Conservation (phyloP, 805 yeast species). For the Spathaspora boniae region DNA sequence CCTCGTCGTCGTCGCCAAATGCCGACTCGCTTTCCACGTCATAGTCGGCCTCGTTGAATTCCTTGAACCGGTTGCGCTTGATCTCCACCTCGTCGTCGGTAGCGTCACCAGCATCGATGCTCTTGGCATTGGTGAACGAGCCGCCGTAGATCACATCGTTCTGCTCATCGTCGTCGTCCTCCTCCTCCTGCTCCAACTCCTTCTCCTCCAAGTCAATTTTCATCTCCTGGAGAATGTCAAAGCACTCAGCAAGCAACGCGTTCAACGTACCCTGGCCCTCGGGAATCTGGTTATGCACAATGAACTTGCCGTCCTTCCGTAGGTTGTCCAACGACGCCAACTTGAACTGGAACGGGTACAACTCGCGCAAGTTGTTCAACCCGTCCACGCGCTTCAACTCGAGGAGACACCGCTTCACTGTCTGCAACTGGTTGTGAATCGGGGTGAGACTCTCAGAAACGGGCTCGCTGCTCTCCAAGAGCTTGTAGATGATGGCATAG, state of each 20-base stretch:
- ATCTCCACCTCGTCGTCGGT: conserved; percentile 45
- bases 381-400: conserved; percentile 95
- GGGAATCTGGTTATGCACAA: conserved; percentile 84
- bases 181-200: conserved; percentile 30
- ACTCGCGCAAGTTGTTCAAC: conserved; percentile 77
- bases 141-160: conserved; percentile 9
- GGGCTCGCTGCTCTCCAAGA: conserved; percentile 90
- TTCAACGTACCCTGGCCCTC: conserved; percentile 97
- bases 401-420: conserved; percentile 84
- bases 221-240: conserved; percentile 88
- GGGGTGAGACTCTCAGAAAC: conserved; percentile 93
- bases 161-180: conserved; percentile 3
- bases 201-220: conserved; percentile 77
- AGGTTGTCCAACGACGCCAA: conserved; percentile 83
- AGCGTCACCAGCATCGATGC: conserved; percentile 26
- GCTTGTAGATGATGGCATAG: conserved; percentile 84
- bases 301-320: conserved; percentile 88
- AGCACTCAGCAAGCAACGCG: conserved; percentile 89
- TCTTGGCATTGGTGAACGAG: conserved; percentile 9
- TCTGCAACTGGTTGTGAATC: conserved; percentile 86
- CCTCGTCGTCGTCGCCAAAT: conserved; percentile 31
- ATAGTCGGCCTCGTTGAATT: conserved; percentile 46
- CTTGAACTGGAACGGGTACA: conserved; percentile 95
- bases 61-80: conserved; percentile 39
- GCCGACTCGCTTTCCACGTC: conserved; percentile 36